Evolutionary conservation across 2,329 filamentous ascomycete species (phyloP), one percentile per base, ranked within the genome.

Genomic region (Penicillium sp.): DNA sequence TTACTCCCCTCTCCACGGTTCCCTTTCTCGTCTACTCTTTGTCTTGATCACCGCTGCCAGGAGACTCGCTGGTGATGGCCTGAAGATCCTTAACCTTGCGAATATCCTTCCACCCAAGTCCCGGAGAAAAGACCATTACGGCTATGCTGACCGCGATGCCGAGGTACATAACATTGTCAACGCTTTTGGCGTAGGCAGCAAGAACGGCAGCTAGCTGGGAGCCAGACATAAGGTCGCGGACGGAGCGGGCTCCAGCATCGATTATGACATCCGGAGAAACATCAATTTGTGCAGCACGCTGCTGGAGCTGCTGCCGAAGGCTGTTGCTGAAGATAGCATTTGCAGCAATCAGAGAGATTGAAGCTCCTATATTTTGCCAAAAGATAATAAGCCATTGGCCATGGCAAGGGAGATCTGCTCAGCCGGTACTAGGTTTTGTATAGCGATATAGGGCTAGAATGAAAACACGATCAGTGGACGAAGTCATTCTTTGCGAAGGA

Each of bases 351-450:
- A 73, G 61, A 39, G 63, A 69, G 7, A 70, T 62, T 0, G 75
- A 66, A 3, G 55, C 68, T 16, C 70, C 65, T 4, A 77, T 64
- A 50, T 73, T 74, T 53, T 77, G 74, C 45, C 57, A 59, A 48
- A 70, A 71, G 19, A 71, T 67, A 19, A 72, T 46, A 46, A 72
- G n/a, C n/a, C n/a, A n/a, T n/a, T 64, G 6, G 67, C 62, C 66
- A 70, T 71, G 42, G 62, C 69, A 3, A 58, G 54, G 21, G 69
- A 47, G 49, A 71, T 69, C 47, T 70, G 64, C 16, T 54, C 51
- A 4, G 62, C 27, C 9, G 64, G 25, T 7, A 72, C 65, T 21
- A 65, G 57, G 50, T 63, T 67, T 62, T 70, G 68, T 21, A 70
- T 62, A 8, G 69, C 68, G 54, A 71, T 64, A 48, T 60, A 66